These are phyloP conservation scores for Calonectria hongkongensis DNA, from an alignment of 2,329 filamentous ascomycete species.

Conservation along the genomic window DNA sequence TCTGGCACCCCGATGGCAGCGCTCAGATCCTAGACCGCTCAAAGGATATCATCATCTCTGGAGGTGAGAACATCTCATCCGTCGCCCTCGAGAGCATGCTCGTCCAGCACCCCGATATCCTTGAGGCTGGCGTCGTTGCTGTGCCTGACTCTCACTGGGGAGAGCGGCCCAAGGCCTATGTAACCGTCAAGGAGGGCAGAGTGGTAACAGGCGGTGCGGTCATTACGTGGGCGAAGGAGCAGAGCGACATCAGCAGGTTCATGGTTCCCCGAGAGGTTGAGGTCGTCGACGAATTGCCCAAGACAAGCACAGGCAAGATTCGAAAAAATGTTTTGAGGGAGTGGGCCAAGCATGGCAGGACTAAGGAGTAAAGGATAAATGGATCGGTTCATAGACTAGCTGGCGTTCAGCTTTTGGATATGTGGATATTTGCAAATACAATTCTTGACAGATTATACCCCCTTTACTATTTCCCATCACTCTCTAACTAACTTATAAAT, in stretches of 20 bases:
- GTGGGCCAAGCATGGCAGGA: slow-evolving; percentile 76
- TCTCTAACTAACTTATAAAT: too few species aligned
- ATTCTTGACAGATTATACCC: neutral
- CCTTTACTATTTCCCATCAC: neutral
- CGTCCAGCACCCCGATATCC: slow-evolving; percentile 88
- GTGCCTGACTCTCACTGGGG: slow-evolving; percentile 95
- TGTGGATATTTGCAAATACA: neutral
- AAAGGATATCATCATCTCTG: slow-evolving; percentile 99
- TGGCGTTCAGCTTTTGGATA: slow-evolving; percentile 19
- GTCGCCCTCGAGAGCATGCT: slow-evolving; percentile 94
- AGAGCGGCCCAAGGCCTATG: slow-evolving; percentile 94
- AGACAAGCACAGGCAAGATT: slow-evolving; percentile 97
- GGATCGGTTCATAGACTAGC: neutral
- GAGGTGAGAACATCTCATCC: slow-evolving; percentile 97
- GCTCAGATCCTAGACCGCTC: slow-evolving; percentile 94
- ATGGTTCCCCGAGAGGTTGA: slow-evolving; percentile 88
- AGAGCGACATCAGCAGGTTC: slow-evolving; percentile 89
- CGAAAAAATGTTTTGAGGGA: slow-evolving; percentile 94
- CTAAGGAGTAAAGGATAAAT: slow-evolving; percentile 37
- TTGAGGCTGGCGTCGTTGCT: slow-evolving; percentile 94
- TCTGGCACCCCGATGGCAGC: slow-evolving; percentile 93
- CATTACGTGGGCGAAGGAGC: slow-evolving; percentile 89
- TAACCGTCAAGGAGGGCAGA: slow-evolving; percentile 85
- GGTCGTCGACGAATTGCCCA: slow-evolving; percentile 90
- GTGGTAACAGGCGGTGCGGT: slow-evolving; percentile 73